Evolutionary conservation across 257 asterid species (phyloP), one percentile per base, ranked within the genome.

Genomic region (Nicotiana tomentosiformis): DNA sequence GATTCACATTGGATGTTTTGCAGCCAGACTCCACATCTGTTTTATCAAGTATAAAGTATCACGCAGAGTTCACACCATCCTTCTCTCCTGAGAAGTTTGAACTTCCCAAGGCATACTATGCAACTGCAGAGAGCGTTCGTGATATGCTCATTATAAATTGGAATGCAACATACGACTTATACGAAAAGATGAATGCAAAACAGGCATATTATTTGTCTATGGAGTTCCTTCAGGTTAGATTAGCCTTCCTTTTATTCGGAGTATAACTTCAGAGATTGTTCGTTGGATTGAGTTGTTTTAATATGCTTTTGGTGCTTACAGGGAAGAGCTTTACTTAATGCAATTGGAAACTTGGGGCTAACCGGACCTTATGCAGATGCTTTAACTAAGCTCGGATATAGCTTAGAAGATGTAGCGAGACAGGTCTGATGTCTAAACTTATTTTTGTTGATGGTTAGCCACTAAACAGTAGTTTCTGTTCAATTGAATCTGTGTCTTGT

Each of bases 171-270:
- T 87, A 92, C 64, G 90, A 91, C 16, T 82, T 80, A 23, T 83
- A 90, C n/a, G 97, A 91, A 80, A 89, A 87, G 84, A 87, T 89
- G 90, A 91, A 94, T 35, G 90, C 81, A 8, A 94, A 94, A 87
- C 98, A 94, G 88, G 96, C 98, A 30, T 94, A 94, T 87, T 94
- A 94, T 81, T 88, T 94, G 83, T 94, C 98, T 1, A 94, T 94
- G 96, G 98, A 92, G 74, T 94, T 94, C 84, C 86, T 94, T 60
- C 98, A 92, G 96, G 98, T 91, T 84, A 70, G 23, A 20, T 14
- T 55, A 29, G 57, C 80, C 62, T 70, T 79, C 66, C 66, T 35
- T 15, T 60, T 57, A n/a, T 77, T 61, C 20, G 20, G 37, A 49
- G 15, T 64, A 29, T 9, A 51, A 74, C 26, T 51, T 12, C 80